Evolutionary conservation across 2,329 filamentous ascomycete genomes (phyloP), one percentile per base, ranked within the genome.

Genomic region (Colletotrichum filicis): DNA sequence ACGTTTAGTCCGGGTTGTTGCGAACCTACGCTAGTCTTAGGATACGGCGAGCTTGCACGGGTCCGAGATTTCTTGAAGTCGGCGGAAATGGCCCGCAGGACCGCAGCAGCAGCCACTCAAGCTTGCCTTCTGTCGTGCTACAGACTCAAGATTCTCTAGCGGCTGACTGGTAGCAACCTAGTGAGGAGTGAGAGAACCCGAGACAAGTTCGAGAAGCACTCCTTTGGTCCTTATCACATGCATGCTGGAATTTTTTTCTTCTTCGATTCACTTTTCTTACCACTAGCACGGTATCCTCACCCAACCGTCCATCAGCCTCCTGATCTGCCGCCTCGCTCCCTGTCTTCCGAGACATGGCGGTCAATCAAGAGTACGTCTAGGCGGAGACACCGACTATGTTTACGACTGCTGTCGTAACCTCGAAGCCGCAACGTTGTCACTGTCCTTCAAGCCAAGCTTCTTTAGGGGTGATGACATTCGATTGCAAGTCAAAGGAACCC

Each of bases 331-430:
- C 32, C 55, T 65, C 32, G 46, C 66, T 65, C 60, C 59, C 66
- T 65, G 46, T 56, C 60, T 42, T 70, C 71, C 35, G 71, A 73
- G 66, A 73, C 71, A 73, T 62, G 60, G 71, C 71, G 71, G 66
- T 35, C 71, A 60, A 57, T 52, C 66, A 28, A 67, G 42, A 22
- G 57, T 52, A 28, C 56, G 60, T 32, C 55, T 61, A 11, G 22
- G 62, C 71, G 66, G 66, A 32, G 49, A 73, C 60, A 65, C 60
- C 71, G 71, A 57, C 67, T 60, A 16, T 55, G n/a, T 64, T 35
- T 28, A 65, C 52, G 55, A 65, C 53, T n/a, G 56, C 30, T 57
- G 57, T 35, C 35, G 57, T 19, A 49, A 49, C 64, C 35, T 65
- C 26, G 5, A 24, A 60, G 49, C 63, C 14, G 30, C 46, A 9